Percentiles rank a stretch among this genome's conserved stretches.
Conservation (phyloP, 371 early-diverging fungal genomes). For the Mortierella sp. region DNA sequence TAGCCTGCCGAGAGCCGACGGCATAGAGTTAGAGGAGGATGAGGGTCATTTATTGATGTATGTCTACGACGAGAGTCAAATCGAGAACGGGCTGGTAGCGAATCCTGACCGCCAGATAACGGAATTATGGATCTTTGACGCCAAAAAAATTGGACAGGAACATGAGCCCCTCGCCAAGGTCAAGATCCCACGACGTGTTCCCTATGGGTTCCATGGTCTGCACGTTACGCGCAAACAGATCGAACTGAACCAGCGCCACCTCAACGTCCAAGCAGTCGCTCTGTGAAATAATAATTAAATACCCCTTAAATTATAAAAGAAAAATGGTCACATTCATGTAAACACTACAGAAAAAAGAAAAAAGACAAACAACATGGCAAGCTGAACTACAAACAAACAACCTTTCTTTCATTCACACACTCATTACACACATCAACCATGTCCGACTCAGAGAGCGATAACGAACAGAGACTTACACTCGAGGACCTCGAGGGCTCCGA, state of each 20-base stretch:
- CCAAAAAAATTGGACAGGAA: conserved; percentile 32
- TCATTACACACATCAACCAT: conserved; percentile 1
- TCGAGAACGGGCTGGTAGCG: conserved; percentile 24
- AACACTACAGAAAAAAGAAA: conserved; percentile 10
- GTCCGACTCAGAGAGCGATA: conserved; percentile 12
- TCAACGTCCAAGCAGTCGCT: conserved; percentile 7
- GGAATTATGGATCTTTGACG: conserved; percentile 54
- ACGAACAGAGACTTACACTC: conserved; percentile 8
- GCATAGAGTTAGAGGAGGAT: conserved; percentile 36
- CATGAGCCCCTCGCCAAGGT: conserved; percentile 36
- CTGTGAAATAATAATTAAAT: too few relatives aligned
- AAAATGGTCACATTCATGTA: conserved; percentile 8
- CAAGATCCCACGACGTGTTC: conserved; percentile 48
- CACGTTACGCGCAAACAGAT: conserved; percentile 38
- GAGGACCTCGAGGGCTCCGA: conserved; percentile 29
- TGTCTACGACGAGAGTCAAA: conserved; percentile 48
- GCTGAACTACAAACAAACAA: too few relatives aligned
- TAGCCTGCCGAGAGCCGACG: conserved; percentile 16
- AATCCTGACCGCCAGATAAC: conserved; percentile 33
- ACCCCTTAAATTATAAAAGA: background rate
- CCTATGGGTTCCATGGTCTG: conserved; percentile 53
- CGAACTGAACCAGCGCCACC: conserved; percentile 22
- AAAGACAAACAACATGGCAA: conserved; percentile 13
- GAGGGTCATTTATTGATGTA: conserved; percentile 45
- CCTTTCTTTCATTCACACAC: background rate